Evolutionary conservation across 371 early-diverging fungal species (phyloP).

Genomic region (Chytridium lagenaria): DNA sequence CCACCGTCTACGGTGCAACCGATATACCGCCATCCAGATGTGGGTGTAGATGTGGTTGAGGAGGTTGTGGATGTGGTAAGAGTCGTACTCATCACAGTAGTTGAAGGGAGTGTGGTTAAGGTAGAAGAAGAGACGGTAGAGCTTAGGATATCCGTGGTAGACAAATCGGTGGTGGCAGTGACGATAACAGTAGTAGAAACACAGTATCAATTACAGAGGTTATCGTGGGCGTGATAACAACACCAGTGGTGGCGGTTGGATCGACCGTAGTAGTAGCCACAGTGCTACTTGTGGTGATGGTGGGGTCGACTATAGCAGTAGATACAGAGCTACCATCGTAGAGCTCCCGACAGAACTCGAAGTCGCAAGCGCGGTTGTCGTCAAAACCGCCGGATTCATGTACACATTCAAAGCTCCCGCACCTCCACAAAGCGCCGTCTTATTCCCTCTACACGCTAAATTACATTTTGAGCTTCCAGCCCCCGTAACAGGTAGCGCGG

Average conservation of each 20-base stretch:
- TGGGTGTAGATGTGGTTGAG: not conserved
- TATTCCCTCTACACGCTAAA: conserved; percentile 1
- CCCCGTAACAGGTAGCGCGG: not conserved
- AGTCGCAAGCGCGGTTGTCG: not conserved
- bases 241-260: too few species aligned
- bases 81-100: not conserved
- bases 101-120: not conserved
- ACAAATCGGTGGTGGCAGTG: too few species aligned
- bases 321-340: too few species aligned
- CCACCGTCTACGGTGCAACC: not conserved
- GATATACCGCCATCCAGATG: not conserved
- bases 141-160: not conserved
- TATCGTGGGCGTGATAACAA: too few species aligned
- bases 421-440: conserved; percentile 1
- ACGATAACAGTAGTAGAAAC: too few species aligned
- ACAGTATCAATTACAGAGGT: too few species aligned
- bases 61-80: not conserved
- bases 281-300: not conserved
- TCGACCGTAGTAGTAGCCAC: not conserved
- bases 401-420: not conserved
- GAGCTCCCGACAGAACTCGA: too few species aligned
- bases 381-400: not conserved
- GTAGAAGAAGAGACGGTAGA: not conserved
- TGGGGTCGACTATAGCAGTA: not conserved
- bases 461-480: not conserved